Evolutionary conservation across 2,329 filamentous ascomycete genomes (phyloP), one percentile per base, ranked within the genome.

Genomic region (Achaetomium macrosporum): DNA sequence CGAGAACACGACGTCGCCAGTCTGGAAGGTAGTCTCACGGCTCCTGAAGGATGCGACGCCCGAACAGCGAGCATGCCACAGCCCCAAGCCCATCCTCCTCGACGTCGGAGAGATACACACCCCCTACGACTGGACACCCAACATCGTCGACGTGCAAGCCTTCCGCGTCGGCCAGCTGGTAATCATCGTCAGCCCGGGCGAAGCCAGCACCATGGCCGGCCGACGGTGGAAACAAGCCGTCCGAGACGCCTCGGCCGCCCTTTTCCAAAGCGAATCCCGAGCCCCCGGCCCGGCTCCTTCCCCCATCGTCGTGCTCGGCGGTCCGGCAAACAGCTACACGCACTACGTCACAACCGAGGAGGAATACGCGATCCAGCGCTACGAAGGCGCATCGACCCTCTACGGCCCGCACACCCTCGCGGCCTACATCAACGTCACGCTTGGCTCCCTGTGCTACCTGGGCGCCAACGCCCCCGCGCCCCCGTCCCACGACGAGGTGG

Each of bases 331-430:
- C 67, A 90, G 82, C 54, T 97, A 97, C 68, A 84, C 88, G 3
- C 87, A 90, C 69, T 91, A 91, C 69, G 87, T 90, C 63, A 71
- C 85, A 13, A 91, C 89, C 0, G 79, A 84, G 59, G 87, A 93
- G 66, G 89, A 95, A 68, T 95, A 92, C 67, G 68, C 70, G 12
- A 75, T 93, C 42, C 92, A 96, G 71, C 85, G 92, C 10, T 96
- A 96, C 70, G 92, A 97, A 71, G 92, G 91, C n/a, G 92, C 89
- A 0, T 92, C 87, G 7, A 97, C 92, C 0, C 81, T 97, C 2
- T 93, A 88, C 66, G 92, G 92, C 0, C 87, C 80, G 2, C 83
- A 90, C 68, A 88, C 90, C 0, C 78, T 96, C 11, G 82, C 87
- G 35, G 92, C 90, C 1, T 93, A 93, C 72, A 88, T 96, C 71